Base-by-base conservation (phyloP, 2,329 filamentous ascomycete species). In the Claviceps pazoutovae region DNA sequence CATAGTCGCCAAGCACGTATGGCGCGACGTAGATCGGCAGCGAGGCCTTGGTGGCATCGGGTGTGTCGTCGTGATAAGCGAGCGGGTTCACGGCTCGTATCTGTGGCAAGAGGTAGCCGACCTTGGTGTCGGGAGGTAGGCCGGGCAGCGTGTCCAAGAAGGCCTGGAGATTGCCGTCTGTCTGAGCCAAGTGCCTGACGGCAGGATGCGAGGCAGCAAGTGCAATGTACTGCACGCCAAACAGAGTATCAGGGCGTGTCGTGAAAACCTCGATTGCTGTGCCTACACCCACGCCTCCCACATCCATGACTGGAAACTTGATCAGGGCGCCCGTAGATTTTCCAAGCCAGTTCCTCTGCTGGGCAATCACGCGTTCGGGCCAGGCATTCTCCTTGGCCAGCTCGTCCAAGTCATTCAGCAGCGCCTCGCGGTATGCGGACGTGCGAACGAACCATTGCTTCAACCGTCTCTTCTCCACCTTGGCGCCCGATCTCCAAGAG, bases 371-470 rank as follows among this genome's bases (percentile, higher is more conserved):
- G 59, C 83, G 79, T 57, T 93, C 86, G 0, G 89, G 89, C 89
- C 89, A 95, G 19, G 76, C 76, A 2, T 75, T 76, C 16, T 80
- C 69, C 57, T 78, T 71, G 13, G 78, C 73, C 38, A 95, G 73
- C 4, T 71, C 67, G 34, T 88, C 79, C 1, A 95, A 73, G 56
- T 88, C 87, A 30, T 81, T 71, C 26, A 94, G 70, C 7, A 95
- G 70, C 4, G 79, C 73, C 51, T 91, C 82, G 55, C 86, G 81
- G 61, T 86, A 93, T 48, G 79, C 78, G 3, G 88, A 91, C 61
- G 93, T 94, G 56, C 82, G 82, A 56, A 95, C 79, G 64, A 94
- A 95, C 89, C 89, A 95, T 66, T 95, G 89, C 67, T 86, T 88
- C 47, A 94, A 72, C 58, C 79, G 79, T 54, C 80, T 73, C 68